A percentile compares a stretch with the other conserved stretches of the same genome.
phyloP scores from a whole-genome alignment of 2,329 filamentous ascomycete genomes.

The Diatrype stigma region DNA sequence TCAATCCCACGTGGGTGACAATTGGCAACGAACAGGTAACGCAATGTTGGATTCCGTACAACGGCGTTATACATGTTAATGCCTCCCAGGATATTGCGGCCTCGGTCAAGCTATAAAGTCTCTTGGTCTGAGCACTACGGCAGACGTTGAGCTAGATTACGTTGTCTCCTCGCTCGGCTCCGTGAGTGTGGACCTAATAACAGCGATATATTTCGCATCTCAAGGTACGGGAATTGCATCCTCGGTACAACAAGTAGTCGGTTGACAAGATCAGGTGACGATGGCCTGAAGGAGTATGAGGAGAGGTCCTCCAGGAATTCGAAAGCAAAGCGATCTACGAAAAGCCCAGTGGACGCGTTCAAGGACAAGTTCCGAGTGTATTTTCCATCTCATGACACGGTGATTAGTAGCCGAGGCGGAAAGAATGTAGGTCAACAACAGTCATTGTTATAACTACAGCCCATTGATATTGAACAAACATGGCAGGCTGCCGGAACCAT shows the following conservation, averaged over 20 bases:
- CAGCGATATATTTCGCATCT: conserved; percentile 49
- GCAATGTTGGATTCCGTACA: conserved; percentile 4
- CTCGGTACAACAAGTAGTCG: background rate
- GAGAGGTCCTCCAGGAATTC: conserved; percentile 30
- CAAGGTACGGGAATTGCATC: conserved; percentile 38
- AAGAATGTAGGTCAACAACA: conserved; percentile 40
- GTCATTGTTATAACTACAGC: background rate
- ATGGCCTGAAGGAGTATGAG: conserved; percentile 43
- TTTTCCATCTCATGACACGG: conserved; percentile 73
- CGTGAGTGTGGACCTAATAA: conserved; percentile 64
- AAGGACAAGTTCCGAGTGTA: conserved; percentile 65
- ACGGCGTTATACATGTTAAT: conserved; percentile 6
- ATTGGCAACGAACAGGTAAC: conserved; percentile 39
- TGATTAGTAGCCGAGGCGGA: conserved; percentile 61
- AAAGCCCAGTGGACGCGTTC: conserved; percentile 17
- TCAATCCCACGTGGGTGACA: conserved; percentile 48
- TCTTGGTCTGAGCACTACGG: conserved; percentile 55
- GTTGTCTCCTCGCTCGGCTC: conserved; percentile 78
- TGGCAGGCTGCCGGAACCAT: conserved; percentile 74
- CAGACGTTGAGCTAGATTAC: conserved; percentile 65
- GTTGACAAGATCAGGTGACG: conserved; percentile 29
- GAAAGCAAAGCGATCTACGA: conserved; percentile 25
- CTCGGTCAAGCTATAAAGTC: conserved; percentile 62
- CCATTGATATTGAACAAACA: background rate
- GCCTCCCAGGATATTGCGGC: conserved; percentile 63